A percentile compares a stretch with the other conserved stretches of the same genome.
Conservation (phyloP, 306 rosid genomes). For the Prunus armeniaca region DNA sequence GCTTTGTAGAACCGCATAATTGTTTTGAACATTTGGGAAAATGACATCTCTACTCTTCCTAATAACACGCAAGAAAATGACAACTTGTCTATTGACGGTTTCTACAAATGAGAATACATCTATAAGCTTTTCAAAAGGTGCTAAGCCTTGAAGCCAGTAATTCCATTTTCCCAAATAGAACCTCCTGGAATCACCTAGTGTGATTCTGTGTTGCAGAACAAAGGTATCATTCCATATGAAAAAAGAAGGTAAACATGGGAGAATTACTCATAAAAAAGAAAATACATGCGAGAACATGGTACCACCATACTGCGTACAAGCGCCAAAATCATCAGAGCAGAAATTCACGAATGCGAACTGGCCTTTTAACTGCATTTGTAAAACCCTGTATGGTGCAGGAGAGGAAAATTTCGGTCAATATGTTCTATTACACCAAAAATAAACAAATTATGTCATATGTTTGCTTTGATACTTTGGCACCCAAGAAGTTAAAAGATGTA, state of each 20-base stretch:
- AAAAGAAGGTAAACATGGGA: background rate
- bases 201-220: background rate
- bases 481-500: conserved; percentile 1
- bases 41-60: background rate
- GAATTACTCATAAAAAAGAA: background rate
- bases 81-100: background rate
- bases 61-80: background rate
- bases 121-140: background rate
- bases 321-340: conserved; percentile 33
- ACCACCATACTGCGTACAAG: conserved; percentile 5
- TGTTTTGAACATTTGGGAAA: background rate
- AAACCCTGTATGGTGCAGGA: conserved; percentile 62
- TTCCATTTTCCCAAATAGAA: background rate
- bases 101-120: background rate
- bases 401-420: background rate
- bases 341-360: conserved; percentile 83
- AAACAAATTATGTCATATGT: background rate
- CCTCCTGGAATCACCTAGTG: background rate
- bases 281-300: background rate
- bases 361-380: conserved; percentile 90
- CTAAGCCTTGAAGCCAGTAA: background rate
- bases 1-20: background rate
- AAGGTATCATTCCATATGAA: background rate
- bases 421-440: background rate
- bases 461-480: background rate